A percentile compares a stretch with the other conserved stretches of the same genome.
Conservation (phyloP, 2,329 filamentous ascomycete genomes). For the Chrysoporthe puriensis region DNA sequence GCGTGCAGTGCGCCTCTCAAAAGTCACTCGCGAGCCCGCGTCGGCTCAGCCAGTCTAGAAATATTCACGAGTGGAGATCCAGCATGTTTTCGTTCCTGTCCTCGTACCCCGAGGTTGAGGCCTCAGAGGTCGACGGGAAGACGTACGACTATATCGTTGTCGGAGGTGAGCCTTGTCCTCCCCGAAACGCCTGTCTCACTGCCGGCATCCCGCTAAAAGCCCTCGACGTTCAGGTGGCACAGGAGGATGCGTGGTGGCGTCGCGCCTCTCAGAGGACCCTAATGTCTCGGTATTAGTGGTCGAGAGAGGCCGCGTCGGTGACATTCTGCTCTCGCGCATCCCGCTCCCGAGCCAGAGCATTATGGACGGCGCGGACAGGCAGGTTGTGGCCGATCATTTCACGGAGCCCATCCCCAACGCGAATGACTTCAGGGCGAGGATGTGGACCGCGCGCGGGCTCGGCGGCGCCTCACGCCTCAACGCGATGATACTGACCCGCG, state of each 20-base stretch:
- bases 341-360: constrained; percentile 38
- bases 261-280: constrained; percentile 45
- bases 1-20: too few species aligned
- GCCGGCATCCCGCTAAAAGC: neutral
- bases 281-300: constrained; percentile 43
- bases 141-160: constrained; percentile 10
- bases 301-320: constrained; percentile 39
- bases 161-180: neutral
- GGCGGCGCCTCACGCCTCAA: constrained; percentile 41
- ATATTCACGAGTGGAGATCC: neutral
- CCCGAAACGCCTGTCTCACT: neutral
- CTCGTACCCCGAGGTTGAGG: constrained; percentile 1
- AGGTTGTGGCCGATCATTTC: constrained; percentile 33
- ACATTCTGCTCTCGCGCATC: constrained; percentile 36
- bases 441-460: constrained; percentile 35
- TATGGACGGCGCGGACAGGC: constrained; percentile 30
- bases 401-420: constrained; percentile 35
- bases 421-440: constrained; percentile 26
- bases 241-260: constrained; percentile 49
- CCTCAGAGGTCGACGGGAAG: neutral
- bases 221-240: constrained; percentile 3
- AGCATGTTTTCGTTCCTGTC: constrained; percentile 1
- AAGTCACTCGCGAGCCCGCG: too few species aligned
- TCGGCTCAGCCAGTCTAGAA: neutral
- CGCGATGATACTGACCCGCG: constrained; percentile 38